These are phyloP conservation scores for Lipomyces starkeyi DNA, from an alignment of 805 yeast genomes.

Conservation along the genomic window DNA sequence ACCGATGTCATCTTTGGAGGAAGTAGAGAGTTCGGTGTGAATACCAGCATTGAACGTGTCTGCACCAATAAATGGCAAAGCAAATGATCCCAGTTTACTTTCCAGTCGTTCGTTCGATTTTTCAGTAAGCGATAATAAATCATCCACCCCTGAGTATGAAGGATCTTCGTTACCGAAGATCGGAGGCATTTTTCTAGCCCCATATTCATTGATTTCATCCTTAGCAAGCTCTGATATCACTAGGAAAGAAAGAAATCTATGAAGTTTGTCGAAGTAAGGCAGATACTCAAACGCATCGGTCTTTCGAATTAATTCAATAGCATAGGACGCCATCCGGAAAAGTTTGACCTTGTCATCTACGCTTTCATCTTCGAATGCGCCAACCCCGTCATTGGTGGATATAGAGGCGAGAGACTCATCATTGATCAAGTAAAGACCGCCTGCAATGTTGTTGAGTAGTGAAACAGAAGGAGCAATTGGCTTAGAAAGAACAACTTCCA, in stretches of 20 bases:
- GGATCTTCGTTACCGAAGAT: conserved; percentile 11
- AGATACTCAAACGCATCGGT: conserved; percentile 17
- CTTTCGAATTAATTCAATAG: conserved; percentile 15
- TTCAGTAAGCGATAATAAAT: conserved; percentile 20
- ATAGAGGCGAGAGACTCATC: background rate
- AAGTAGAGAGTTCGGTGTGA: background rate
- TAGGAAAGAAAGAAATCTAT: conserved; percentile 17
- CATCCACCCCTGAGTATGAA: conserved; percentile 21
- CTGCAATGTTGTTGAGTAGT: conserved; percentile 29
- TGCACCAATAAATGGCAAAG: conserved; percentile 12
- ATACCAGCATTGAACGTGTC: conserved; percentile 12
- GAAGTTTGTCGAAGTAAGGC: conserved; percentile 14
- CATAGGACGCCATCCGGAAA: conserved; percentile 28
- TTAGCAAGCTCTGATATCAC: conserved; percentile 31
- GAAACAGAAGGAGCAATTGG: conserved; percentile 19
- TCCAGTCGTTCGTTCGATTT: conserved; percentile 17
- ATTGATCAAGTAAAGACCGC: conserved; percentile 24
- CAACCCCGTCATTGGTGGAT: background rate
- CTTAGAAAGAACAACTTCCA: conserved; percentile 14
- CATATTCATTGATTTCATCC: conserved; percentile 25
- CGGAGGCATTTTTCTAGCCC: conserved; percentile 12
- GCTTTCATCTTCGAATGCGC: background rate
- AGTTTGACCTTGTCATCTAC: conserved; percentile 17
- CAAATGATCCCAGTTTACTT: conserved; percentile 9
- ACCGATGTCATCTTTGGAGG: conserved; percentile 1